phyloP scores from a whole-genome alignment of 2,329 filamentous ascomycete genomes.

The Arthroderma sp. region DNA sequence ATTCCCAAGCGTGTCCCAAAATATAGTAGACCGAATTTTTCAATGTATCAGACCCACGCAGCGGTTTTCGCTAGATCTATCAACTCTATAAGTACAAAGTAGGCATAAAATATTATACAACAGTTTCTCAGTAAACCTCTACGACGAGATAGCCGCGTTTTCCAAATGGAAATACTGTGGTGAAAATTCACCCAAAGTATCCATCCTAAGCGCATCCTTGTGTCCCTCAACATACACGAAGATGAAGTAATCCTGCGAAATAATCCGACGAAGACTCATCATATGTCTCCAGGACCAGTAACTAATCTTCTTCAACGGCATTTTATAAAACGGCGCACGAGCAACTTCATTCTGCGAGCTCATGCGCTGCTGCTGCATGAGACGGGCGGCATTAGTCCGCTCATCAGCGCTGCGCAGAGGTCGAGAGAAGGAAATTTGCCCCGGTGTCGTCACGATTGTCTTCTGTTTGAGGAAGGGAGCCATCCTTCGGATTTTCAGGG shows the following conservation, averaged over 20 bases:
- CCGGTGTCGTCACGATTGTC: constrained; percentile 15
- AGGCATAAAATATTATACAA: too few relatives aligned
- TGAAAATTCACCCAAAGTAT: constrained; percentile 19
- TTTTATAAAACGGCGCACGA: constrained; percentile 21
- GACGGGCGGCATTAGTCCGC: constrained; percentile 10
- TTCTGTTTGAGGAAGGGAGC: constrained; percentile 26
- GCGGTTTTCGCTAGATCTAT: too few relatives aligned
- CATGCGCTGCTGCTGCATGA: constrained; percentile 10
- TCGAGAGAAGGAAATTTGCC: constrained; percentile 22
- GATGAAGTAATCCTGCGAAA: constrained; percentile 29
- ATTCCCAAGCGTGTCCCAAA: too few relatives aligned
- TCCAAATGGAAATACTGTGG: constrained; percentile 7
- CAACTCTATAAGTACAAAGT: too few relatives aligned
- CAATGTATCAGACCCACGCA: too few relatives aligned
- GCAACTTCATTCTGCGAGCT: constrained; percentile 6
- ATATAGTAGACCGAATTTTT: too few relatives aligned
- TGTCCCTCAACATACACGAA: constrained; percentile 24
- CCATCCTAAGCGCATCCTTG: constrained; percentile 24
- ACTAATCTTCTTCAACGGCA: constrained; percentile 20
- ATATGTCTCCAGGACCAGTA: constrained; percentile 21
- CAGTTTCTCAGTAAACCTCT: too few relatives aligned
- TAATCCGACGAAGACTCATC: constrained; percentile 24
- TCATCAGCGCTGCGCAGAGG: constrained; percentile 16
- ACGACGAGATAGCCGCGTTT: not conserved
- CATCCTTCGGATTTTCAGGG: constrained; percentile 24